These are phyloP conservation scores for Mrakiaceae sp. DNA, from an alignment of 1,284 basidiomycete species.

Conservation along the genomic window DNA sequence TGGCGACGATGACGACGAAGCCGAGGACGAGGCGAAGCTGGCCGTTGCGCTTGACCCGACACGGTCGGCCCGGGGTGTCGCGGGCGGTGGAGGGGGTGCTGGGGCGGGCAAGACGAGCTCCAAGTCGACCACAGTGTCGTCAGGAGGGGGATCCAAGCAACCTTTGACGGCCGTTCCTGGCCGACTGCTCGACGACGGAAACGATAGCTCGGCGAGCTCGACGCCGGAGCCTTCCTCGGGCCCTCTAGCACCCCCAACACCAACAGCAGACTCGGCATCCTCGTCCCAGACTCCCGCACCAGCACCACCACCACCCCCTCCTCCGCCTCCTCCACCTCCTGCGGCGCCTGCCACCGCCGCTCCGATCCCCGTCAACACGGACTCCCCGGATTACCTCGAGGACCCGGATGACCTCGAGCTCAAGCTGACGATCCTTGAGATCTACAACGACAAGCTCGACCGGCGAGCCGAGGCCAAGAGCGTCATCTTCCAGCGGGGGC, in stretches of 20 bases:
- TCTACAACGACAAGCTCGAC: conserved; percentile 86
- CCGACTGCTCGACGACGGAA: no score
- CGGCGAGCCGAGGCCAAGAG: conserved; percentile 76
- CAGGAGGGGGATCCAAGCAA: no score
- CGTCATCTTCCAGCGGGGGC: conserved; percentile 83
- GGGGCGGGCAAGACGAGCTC: no score
- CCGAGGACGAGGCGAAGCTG: no score
- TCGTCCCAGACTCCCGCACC: background rate
- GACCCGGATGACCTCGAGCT: conserved; percentile 79
- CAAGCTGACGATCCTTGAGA: conserved; percentile 81
- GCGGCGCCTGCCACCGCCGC: conserved; percentile 2
- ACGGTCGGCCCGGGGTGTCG: no score
- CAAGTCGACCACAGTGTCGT: no score
- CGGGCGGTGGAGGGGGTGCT: no score
- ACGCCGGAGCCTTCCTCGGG: no score
- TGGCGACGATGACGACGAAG: background rate
- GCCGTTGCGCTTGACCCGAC: no score
- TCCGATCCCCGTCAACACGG: conserved; percentile 18
- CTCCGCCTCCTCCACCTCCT: background rate
- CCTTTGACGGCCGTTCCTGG: no score
- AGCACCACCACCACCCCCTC: background rate
- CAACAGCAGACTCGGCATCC: background rate
- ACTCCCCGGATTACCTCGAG: conserved; percentile 43
- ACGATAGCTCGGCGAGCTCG: no score
- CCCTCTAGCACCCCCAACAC: no score